Conservation (phyloP, 441 rosid species). For the Adansonia rubrostipa region DNA sequence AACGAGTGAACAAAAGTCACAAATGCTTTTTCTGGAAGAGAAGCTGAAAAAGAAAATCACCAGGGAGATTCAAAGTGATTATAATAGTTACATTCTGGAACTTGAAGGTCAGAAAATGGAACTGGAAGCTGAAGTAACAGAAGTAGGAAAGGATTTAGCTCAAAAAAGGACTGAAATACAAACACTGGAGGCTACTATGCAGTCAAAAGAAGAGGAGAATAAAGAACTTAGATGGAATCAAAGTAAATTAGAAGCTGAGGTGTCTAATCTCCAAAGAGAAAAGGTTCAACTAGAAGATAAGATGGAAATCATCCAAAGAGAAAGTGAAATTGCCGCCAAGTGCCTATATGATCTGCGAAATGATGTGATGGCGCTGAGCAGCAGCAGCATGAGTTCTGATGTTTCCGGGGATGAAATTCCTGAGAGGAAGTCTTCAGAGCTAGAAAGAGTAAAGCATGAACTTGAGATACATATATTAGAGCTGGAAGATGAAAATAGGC, state of each 20-base stretch:
- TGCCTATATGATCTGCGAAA: conserved; percentile 49
- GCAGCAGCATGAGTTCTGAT: conserved; percentile 41
- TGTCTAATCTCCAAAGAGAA: conserved; percentile 43
- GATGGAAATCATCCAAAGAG: conserved; percentile 37
- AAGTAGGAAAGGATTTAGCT: conserved; percentile 34
- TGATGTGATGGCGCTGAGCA: conserved; percentile 40
- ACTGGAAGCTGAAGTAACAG: conserved; percentile 40
- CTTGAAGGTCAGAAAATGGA: conserved; percentile 40
- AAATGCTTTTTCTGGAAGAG: conserved; percentile 39
- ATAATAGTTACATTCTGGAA: conserved; percentile 36
- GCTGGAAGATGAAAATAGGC: conserved; percentile 46
- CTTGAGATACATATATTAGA: conserved; percentile 40
- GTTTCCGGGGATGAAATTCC: conserved; percentile 48
- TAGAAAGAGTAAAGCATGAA: conserved; percentile 41
- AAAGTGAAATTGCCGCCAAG: conserved; percentile 45
- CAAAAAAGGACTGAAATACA: conserved; percentile 33
- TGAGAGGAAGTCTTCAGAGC: conserved; percentile 46
- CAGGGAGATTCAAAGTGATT: conserved; percentile 36
- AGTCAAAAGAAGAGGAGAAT: conserved; percentile 51
- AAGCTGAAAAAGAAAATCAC: conserved; percentile 37
- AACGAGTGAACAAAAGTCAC: conserved; percentile 31
- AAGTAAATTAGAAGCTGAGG: conserved; percentile 41
- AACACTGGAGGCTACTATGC: conserved; percentile 42
- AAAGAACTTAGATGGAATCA: conserved; percentile 33
- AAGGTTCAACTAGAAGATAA: conserved; percentile 47